Base-by-base conservation (phyloP, 768 basidiomycete species). In the Phanerodontia chrysosporium region DNA sequence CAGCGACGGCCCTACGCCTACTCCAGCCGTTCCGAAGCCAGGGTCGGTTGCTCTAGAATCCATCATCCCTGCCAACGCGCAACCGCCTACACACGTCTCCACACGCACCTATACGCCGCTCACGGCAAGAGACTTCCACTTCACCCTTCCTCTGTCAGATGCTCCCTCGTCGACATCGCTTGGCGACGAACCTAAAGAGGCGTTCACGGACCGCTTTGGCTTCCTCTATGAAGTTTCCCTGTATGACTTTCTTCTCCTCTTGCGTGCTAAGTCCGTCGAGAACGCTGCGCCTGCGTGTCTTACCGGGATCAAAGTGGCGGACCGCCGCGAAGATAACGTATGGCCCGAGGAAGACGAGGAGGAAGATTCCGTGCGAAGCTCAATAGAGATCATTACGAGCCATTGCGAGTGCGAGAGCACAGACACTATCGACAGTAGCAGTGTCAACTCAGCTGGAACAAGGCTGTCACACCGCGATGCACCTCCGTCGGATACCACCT, bases 181-280 rank as follows among this genome's bases (percentile, higher is more conserved):
- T 21, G 78, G 79, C 46, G 81, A 83, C 35, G 76, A 79, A 63
- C 78, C 73, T 58, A 78, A 81, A 52, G 77, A 82, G 49, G 83
- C 83, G 2, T 74, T 94, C 58, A 92, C 92, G 21, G 94, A 95
- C 61, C 85, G 92, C 5, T 95, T 87, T 66, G 94, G 94, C 0
- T 95, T 95, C 75, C 87, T 95, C 71, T 95, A 95, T 59, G 92
- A 94, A 63, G 81, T 93, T 1, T 83, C 86, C 2, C 80, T 85
- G 64, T 92, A 93, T 65, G 93, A 95, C 65, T 79, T 90, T 27
- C 77, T 92, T 25, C 74, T 96, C 14, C 79, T 95, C 27, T 70
- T 89, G 9, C 79, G 89, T 28, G 90, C 89, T 18, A 83, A 79
- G 65, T 85, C 86, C 57, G 91, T 88, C 59, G 77, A 82, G 49